Conservation (phyloP, 2,329 filamentous ascomycete species). For the Calonectria crousiana region DNA sequence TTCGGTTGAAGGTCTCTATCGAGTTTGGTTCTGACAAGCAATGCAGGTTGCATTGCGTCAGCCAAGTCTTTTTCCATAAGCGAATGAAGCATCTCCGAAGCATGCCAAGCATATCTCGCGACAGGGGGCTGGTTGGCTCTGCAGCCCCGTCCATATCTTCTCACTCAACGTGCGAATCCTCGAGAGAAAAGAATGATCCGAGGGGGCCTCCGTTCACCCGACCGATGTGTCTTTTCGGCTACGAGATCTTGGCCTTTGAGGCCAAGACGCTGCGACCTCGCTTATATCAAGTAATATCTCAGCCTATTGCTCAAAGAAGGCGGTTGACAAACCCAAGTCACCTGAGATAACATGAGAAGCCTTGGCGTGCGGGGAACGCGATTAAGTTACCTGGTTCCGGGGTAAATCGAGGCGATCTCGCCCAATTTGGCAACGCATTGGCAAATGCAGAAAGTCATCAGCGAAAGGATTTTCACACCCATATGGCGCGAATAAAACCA, state of each 20-base stretch:
- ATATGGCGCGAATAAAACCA: neutral
- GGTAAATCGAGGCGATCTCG: neutral
- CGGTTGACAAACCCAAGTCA: neutral
- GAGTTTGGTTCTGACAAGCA: neutral
- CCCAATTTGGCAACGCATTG: neutral
- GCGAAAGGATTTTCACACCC: neutral
- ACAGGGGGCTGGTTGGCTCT: neutral
- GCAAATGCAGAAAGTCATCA: neutral
- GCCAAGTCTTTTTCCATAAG: neutral
- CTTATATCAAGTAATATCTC: neutral
- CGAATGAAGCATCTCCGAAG: neutral
- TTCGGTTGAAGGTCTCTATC: neutral
- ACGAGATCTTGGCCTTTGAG: neutral
- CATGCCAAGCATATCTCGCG: neutral
- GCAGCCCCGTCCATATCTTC: neutral
- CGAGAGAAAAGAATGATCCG: neutral
- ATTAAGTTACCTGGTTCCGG: neutral
- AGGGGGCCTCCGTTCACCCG: neutral
- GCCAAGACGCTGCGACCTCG: neutral
- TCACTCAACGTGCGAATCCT: neutral
- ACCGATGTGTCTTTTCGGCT: neutral
- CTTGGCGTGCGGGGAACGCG: neutral
- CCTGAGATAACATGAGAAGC: neutral
- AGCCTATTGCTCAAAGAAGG: too few species aligned
- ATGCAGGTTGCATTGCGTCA: neutral